Conservation (phyloP, 2,329 filamentous ascomycete species). For the Cladosporium sp. region DNA sequence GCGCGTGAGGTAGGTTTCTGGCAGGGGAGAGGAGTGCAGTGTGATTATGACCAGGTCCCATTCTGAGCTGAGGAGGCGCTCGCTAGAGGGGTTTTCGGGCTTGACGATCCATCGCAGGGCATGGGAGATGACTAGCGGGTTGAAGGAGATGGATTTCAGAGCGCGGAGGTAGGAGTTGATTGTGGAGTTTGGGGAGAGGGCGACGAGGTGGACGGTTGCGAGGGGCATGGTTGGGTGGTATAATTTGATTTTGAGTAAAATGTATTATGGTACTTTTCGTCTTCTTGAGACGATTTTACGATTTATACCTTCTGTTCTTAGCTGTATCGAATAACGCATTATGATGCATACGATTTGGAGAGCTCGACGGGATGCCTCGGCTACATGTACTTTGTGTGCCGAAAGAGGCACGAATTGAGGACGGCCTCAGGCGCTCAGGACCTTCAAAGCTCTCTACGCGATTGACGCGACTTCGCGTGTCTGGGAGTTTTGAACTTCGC, state of each 20-base stretch:
- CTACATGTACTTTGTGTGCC: too few species aligned
- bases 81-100: constrained; percentile 40
- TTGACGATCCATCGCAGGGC: constrained; percentile 49
- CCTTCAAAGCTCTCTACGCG: not conserved
- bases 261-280: too few species aligned
- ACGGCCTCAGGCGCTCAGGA: not conserved
- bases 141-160: constrained; percentile 31
- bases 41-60: constrained; percentile 50
- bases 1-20: constrained; percentile 18
- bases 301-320: too few species aligned
- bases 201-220: constrained; percentile 45
- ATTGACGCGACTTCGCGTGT: not conserved
- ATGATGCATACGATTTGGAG: not conserved
- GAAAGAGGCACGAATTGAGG: not conserved
- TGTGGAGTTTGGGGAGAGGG: constrained; percentile 33
- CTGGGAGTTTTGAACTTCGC: not conserved
- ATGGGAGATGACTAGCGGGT: constrained; percentile 41
- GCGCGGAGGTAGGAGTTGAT: constrained; percentile 38
- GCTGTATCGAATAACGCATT: not conserved
- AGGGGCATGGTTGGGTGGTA: constrained; percentile 45
- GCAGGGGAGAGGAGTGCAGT: constrained; percentile 24
- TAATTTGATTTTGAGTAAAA: too few species aligned
- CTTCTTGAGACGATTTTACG: too few species aligned
- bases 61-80: constrained; percentile 37
- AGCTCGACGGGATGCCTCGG: not conserved